Base-by-base conservation (phyloP, 768 basidiomycete genomes). In the Leccinum subgranulosum region DNA sequence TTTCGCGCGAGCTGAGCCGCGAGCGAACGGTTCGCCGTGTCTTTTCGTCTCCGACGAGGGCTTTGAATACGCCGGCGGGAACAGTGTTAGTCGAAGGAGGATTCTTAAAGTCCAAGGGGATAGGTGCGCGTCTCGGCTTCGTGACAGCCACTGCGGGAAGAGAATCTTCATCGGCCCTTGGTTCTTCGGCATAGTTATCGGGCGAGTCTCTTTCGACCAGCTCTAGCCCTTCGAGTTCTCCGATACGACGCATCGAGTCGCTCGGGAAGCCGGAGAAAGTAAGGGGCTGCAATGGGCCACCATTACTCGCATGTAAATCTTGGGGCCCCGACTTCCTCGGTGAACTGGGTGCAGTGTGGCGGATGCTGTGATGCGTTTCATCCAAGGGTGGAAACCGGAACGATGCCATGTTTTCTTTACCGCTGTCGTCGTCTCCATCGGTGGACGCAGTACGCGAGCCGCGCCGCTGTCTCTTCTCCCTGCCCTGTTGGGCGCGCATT, bases 41-140 rank as follows among this genome's bases (percentile, higher is more conserved):
- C 46, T 86, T 79, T 60, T 88, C 88, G 47, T 92, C 89, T 19
- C 66, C 67, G 27, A 81, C 84, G 51, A 91, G 77, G 11, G 89
- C 88, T 74, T 92, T 92, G 81, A 94, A 94, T 55, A 93, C 66
- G 2, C 90, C 90, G 33, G 92, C 92, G 19, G 92, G 92, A 9
- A 92, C 86, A 6, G 88, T 93, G 64, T 90, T 91, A 33, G 77
- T 84, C 15, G 81, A 80, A 12, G 79, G 71, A 17, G 84, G 79
- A 57, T 84, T 84, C 66, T 77, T 84, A 76, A 92, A 94, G 69
- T 92, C 90, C n/a, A 83, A 68, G 15, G 89, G 90, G 56, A 91
- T 85, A 10, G 89, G 91, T 6, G 89, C 83, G 46, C 88, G 86
- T 68, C 84, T 88, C 34, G 77, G 64, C 61, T 76, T 79, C 12